Evolutionary conservation across 345 rosid genomes (phyloP), one percentile per base, ranked within the genome.

Genomic region (Orychophragmus violaceus): DNA sequence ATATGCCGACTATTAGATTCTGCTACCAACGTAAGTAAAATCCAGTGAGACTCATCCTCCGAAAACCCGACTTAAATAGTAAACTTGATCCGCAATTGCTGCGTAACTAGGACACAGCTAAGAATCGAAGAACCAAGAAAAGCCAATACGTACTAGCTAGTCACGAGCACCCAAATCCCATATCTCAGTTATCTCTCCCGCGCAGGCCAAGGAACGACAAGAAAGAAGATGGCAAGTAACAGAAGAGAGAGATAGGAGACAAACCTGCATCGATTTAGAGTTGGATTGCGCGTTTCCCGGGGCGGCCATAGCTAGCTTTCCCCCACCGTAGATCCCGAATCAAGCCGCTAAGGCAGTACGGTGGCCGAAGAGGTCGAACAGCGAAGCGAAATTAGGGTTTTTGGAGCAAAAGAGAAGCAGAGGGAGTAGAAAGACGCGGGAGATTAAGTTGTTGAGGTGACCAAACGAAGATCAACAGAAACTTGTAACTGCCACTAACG

Each of bases 241-340:
- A 5, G n/a, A 30, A 50, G 58, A 61, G 17, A 67, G 55, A 55
- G 13, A 2, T 11, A 76, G 24, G 5, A 59, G 10, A 67, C 85
- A 62, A 2, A 89, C 98, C 95, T 92, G 96, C 95, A 84, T 76
- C 81, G 92, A 72, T 74, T 80, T 83, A 60, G 89, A 58, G 78
- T 70, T 82, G 13, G 42, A 19, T 56, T 33, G 61, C 37, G 59
- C 23, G 19, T 83, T 85, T 63, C 81, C 91, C 64, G 54, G 83
- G 30, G 79, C 82, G 76, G 83, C 93, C 97, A 88, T 86, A 68
- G 69, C 75, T 59, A 61, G 59, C 71, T 49, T 68, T 57, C 71
- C 68, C 21, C 64, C 29, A 57, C 46, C 58, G 69, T 24, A 27
- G 74, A 65, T 71, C 59, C 69, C 53, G 53, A 54, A 64, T 28